phyloP scores from a whole-genome alignment of 352 stramenopile species.

The Peronospora farinosa region DNA sequence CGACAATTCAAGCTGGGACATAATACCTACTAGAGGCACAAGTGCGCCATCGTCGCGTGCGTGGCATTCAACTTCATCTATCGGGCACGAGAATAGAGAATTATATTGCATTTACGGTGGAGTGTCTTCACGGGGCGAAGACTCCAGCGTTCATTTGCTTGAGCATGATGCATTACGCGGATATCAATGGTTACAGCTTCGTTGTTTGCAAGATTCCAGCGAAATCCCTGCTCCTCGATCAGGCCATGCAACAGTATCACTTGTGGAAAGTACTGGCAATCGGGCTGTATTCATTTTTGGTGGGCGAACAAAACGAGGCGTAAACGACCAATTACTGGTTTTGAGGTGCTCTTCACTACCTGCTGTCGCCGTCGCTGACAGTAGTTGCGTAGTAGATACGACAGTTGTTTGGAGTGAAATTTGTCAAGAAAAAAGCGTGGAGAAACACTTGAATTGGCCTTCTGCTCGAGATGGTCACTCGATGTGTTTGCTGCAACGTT shows the following conservation, averaged over 20 bases:
- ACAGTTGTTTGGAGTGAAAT: constrained; percentile 30
- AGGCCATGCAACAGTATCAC: constrained; percentile 39
- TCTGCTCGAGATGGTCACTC: constrained; percentile 55
- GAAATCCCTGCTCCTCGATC: constrained; percentile 35
- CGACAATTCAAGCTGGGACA: constrained; percentile 50
- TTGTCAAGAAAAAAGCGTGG: background rate
- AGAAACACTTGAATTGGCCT: constrained; percentile 17
- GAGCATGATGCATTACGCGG: constrained; percentile 5
- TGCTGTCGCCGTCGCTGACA: background rate
- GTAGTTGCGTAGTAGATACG: background rate
- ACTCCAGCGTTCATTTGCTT: constrained; percentile 39
- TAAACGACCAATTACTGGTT: constrained; percentile 44
- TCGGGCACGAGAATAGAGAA: constrained; percentile 13
- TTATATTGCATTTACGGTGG: constrained; percentile 50
- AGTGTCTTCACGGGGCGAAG: constrained; percentile 53
- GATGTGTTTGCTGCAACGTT: constrained; percentile 31
- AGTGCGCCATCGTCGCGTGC: constrained; percentile 36
- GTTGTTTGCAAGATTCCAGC: constrained; percentile 11
- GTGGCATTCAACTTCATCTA: constrained; percentile 45
- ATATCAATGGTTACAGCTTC: constrained; percentile 27
- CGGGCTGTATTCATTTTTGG: constrained; percentile 45
- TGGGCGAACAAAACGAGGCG: constrained; percentile 52
- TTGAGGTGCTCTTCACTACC: constrained; percentile 10
- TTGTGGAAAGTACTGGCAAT: constrained; percentile 9
- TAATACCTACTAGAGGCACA: constrained; percentile 18